Conservation (phyloP, 2,329 filamentous ascomycete species). For the Aureobasidium sp. region DNA sequence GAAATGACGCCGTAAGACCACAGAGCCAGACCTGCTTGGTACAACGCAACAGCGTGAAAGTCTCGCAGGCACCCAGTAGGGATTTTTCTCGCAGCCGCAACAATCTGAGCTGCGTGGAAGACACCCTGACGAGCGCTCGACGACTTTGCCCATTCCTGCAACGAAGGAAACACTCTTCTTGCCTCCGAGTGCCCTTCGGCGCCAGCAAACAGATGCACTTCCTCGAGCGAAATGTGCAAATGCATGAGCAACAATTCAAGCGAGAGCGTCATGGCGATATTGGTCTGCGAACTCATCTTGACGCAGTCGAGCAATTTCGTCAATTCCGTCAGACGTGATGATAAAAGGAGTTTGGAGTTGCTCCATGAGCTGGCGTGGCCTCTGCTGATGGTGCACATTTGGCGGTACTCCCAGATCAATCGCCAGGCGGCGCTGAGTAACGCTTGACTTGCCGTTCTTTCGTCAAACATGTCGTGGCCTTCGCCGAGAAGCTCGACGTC, state of each 20-base stretch:
- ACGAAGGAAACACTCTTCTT: slow-evolving; percentile 49
- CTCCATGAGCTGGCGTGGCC: slow-evolving; percentile 40
- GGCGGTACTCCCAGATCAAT: slow-evolving; percentile 59
- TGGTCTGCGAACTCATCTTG: slow-evolving; percentile 34
- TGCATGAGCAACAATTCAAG: slow-evolving; percentile 55
- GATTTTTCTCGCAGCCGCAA: slow-evolving; percentile 50
- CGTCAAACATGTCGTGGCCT: slow-evolving; percentile 48
- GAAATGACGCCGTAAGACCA: slow-evolving; percentile 61
- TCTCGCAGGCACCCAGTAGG: slow-evolving; percentile 38
- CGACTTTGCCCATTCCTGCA: slow-evolving; percentile 54
- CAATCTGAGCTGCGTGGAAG: slow-evolving; percentile 62
- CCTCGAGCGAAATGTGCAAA: slow-evolving; percentile 57
- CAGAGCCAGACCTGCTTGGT: slow-evolving; percentile 60
- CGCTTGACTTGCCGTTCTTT: slow-evolving; percentile 51
- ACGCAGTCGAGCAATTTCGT: slow-evolving; percentile 51
- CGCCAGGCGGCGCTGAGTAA: slow-evolving; percentile 61
- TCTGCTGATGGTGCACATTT: slow-evolving; percentile 49
- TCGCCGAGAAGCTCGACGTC: slow-evolving; percentile 48
- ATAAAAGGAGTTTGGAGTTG: slow-evolving; percentile 34
- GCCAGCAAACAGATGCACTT: slow-evolving; percentile 61
- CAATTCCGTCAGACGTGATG: slow-evolving; percentile 56
- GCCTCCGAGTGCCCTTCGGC: slow-evolving; percentile 62
- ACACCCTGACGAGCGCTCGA: slow-evolving; percentile 52
- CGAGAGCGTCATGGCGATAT: slow-evolving; percentile 29
- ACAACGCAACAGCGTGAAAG: slow-evolving; percentile 62